Evolutionary conservation across 768 basidiomycete genomes (phyloP).

Genomic region (Neoboletus brunneissimus): DNA sequence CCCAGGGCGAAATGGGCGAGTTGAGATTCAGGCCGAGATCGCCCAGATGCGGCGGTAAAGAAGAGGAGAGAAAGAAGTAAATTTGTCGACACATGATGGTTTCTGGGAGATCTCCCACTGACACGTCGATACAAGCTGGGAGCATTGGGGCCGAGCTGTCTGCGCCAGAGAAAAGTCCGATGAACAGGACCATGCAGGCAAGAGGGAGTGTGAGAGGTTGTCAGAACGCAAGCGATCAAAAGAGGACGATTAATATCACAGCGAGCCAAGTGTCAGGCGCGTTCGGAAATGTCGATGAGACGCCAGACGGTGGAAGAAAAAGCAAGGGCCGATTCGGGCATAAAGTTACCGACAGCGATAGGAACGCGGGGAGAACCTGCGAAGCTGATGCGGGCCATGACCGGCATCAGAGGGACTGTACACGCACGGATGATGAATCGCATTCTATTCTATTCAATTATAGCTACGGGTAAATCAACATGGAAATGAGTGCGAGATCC

Average conservation of each 20-base stretch:
- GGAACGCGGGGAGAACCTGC: constrained; percentile 25
- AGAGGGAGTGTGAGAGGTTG: constrained; percentile 20
- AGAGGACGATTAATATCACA: neutral
- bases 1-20: constrained; percentile 12
- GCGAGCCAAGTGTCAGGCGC: neutral
- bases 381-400: constrained; percentile 22
- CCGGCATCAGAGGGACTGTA: constrained; percentile 19
- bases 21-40: constrained; percentile 18
- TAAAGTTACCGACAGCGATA: constrained; percentile 29
- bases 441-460: constrained; percentile 17
- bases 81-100: constrained; percentile 9
- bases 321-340: constrained; percentile 14
- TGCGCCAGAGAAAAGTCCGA: constrained; percentile 13
- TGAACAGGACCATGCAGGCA: constrained; percentile 2
- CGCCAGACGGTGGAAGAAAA: constrained; percentile 4
- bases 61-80: constrained; percentile 5
- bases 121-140: constrained; percentile 12
- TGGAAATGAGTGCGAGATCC: constrained; percentile 25
- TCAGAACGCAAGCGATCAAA: constrained; percentile 1
- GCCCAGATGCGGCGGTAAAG: constrained; percentile 14
- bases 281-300: neutral
- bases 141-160: constrained; percentile 16
- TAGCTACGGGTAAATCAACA: constrained; percentile 28
- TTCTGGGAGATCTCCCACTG: constrained; percentile 21
- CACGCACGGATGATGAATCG: constrained; percentile 12